phyloP scores from a whole-genome alignment of 2,329 filamentous ascomycete species.

The Botrytis fragariae region DNA sequence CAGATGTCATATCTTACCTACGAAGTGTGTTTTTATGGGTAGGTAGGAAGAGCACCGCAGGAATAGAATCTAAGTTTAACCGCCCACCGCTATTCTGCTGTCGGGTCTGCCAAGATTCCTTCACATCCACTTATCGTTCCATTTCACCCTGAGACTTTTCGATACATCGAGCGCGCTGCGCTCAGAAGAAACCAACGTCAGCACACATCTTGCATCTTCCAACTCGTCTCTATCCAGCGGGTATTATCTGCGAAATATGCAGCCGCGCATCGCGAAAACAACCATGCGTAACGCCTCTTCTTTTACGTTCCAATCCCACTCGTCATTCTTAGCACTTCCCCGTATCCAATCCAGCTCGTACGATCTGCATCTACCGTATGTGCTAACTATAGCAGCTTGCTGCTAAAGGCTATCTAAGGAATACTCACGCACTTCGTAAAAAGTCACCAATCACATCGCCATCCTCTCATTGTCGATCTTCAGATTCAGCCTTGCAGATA shows the following conservation, averaged over 20 bases:
- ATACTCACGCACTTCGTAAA: neutral
- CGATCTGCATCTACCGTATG: neutral
- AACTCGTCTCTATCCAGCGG: neutral
- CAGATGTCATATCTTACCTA: neutral
- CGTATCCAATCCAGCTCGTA: neutral
- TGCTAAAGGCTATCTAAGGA: neutral
- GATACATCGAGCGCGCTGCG: neutral
- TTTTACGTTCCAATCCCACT: neutral
- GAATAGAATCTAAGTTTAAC: neutral
- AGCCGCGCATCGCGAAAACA: neutral
- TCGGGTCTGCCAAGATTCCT: neutral
- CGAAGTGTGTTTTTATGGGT: neutral
- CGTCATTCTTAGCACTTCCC: neutral
- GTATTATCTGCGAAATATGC: neutral
- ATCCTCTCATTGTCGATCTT: neutral
- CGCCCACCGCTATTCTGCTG: neutral
- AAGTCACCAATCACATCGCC: neutral
- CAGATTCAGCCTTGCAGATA: constrained; percentile 8
- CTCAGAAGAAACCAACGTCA: neutral
- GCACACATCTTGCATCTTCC: neutral
- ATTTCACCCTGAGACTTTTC: neutral
- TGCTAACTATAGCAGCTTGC: neutral
- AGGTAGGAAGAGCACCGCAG: neutral
- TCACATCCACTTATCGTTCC: neutral
- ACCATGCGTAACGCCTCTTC: neutral